Evolutionary conservation across 2,329 filamentous ascomycete species (phyloP).

Genomic region (Fusarium decemcellulare): DNA sequence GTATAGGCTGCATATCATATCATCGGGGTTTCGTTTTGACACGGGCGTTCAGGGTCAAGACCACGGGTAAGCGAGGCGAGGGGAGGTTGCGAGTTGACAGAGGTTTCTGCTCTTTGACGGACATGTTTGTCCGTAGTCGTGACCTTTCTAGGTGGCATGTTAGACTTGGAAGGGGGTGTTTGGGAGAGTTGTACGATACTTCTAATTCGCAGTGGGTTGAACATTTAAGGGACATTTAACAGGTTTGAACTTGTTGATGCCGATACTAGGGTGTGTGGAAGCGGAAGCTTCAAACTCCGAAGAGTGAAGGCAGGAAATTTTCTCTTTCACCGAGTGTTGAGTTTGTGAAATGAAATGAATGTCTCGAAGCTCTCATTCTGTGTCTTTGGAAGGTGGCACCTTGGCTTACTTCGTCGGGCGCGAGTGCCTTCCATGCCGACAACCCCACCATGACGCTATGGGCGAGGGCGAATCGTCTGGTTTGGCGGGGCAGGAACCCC

Average conservation of each 20-base stretch:
- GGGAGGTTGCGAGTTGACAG: slow-evolving; percentile 20
- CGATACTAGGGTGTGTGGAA: not conserved
- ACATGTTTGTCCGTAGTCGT: slow-evolving; percentile 21
- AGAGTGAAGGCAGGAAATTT: not conserved
- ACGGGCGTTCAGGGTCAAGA: slow-evolving; percentile 41
- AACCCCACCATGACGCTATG: slow-evolving; percentile 45
- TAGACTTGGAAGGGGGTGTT: slow-evolving; percentile 22
- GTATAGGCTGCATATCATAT: slow-evolving; percentile 45
- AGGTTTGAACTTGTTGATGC: not conserved
- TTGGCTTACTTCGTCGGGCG: not conserved
- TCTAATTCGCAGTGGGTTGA: slow-evolving; percentile 33
- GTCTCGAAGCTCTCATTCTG: not conserved
- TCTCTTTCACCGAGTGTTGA: not conserved
- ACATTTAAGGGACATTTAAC: not conserved
- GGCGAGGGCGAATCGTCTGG: slow-evolving; percentile 35
- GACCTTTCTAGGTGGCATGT: slow-evolving; percentile 20
- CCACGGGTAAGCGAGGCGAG: slow-evolving; percentile 35
- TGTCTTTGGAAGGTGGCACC: not conserved
- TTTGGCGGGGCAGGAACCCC: slow-evolving; percentile 45
- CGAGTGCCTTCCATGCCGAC: slow-evolving; percentile 12
- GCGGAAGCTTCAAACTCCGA: not conserved
- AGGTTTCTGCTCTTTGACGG: slow-evolving; percentile 22
- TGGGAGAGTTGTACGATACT: slow-evolving; percentile 33
- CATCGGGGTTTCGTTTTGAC: slow-evolving; percentile 39
- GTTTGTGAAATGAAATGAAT: not conserved